phyloP scores from a whole-genome alignment of 1,139 yeast species.

The Nadsonia starkeyi-henricii region DNA sequence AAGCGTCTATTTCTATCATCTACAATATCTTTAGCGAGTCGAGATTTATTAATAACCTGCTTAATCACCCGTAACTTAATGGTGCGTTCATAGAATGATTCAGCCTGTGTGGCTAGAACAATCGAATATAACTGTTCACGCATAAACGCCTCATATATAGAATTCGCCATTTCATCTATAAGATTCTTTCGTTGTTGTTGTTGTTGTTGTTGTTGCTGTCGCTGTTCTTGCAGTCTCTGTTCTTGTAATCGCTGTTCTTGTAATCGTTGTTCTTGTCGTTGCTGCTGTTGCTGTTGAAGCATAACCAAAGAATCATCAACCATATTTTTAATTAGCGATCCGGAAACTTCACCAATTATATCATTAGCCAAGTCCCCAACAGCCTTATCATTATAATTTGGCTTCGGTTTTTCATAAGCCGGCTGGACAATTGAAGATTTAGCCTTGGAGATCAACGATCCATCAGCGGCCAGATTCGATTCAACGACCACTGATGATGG shows the following conservation, averaged over 20 bases:
- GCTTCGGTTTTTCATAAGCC: neutral
- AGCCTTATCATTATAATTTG: conserved; percentile 1
- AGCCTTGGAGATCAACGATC: no score
- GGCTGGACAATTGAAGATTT: neutral
- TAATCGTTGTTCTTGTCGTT: conserved; percentile 22
- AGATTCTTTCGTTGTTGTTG: conserved; percentile 25
- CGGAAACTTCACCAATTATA: conserved; percentile 11
- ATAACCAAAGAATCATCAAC: conserved; percentile 12
- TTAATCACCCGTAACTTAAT: conserved; percentile 21
- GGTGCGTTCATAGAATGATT: conserved; percentile 17
- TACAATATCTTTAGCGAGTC: conserved; percentile 11
- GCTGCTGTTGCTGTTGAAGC: conserved; percentile 23
- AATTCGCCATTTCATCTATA: conserved; percentile 31
- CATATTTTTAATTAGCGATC: conserved; percentile 8
- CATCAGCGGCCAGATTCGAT: no score
- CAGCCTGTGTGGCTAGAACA: conserved; percentile 32
- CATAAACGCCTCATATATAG: conserved; percentile 45
- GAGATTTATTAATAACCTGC: conserved; percentile 11
- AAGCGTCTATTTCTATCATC: conserved; percentile 12
- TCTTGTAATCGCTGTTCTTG: conserved; percentile 28
- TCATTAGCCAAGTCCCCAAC: conserved; percentile 8
- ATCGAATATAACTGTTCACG: conserved; percentile 38
- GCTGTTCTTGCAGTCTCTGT: no score
- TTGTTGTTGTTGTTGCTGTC: conserved; percentile 17
- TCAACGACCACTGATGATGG: no score